These are phyloP conservation scores for Pseudocercospora macadamiae DNA, from an alignment of 2,329 filamentous ascomycete genomes.

Conservation along the genomic window DNA sequence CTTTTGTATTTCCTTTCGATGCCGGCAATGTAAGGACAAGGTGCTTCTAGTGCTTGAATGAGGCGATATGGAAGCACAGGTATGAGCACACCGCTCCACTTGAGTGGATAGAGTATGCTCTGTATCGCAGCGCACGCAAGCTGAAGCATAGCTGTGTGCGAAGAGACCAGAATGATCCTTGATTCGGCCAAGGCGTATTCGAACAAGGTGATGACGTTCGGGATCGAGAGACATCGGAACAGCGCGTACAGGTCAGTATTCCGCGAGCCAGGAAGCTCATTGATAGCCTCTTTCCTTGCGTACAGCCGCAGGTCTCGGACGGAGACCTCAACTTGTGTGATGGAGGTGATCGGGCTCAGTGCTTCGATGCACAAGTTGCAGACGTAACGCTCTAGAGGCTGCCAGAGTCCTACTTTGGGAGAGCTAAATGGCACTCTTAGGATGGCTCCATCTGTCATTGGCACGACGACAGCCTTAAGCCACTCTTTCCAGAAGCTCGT, in stretches of 20 bases:
- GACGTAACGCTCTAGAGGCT: conserved; percentile 93
- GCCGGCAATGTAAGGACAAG: conserved; percentile 95
- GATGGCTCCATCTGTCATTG: conserved; percentile 88
- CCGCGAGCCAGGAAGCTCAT: conserved; percentile 89
- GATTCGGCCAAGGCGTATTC: conserved; percentile 93
- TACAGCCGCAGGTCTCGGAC: conserved; percentile 89
- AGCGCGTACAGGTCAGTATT: conserved; percentile 92
- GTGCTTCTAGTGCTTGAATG: conserved; percentile 87
- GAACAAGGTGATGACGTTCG: conserved; percentile 89
- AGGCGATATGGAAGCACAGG: conserved; percentile 85
- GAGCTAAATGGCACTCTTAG: conserved; percentile 84
- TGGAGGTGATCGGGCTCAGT: conserved; percentile 86
- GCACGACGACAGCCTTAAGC: conserved; percentile 89
- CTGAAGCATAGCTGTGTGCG: conserved; percentile 94
- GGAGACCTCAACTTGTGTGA: conserved; percentile 91
- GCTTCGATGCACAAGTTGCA: conserved; percentile 96
- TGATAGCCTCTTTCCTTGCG: conserved; percentile 86
- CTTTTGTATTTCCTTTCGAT: conserved; percentile 90
- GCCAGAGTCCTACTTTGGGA: conserved; percentile 89
- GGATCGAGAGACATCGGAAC: conserved; percentile 85
- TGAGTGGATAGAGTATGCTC: conserved; percentile 83
- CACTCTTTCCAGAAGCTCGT: conserved; percentile 98
- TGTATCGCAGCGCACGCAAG: conserved; percentile 85
- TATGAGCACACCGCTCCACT: conserved; percentile 94
- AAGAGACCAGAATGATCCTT: conserved; percentile 93